Evolutionary conservation across 1,139 yeast species (phyloP), one percentile per base, ranked within the genome.

Genomic region (Diutina sp.): DNA sequence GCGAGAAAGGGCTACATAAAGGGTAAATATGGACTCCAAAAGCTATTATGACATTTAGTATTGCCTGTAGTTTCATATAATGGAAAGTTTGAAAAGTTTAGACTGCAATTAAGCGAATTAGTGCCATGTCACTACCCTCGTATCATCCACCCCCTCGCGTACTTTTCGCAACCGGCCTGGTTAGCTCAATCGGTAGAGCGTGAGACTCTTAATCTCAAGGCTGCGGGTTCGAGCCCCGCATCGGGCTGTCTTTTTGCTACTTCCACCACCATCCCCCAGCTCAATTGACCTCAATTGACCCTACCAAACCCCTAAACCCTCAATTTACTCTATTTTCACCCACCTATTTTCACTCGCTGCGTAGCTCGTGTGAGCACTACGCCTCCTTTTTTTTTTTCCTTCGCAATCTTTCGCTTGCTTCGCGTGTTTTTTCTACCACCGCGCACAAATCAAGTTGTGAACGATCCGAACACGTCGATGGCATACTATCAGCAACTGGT

Each of bases 401-500:
- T 35, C 25, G 25, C 25, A 21, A 3, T 21, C 25, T 21, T 21
- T 21, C 25, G 25, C 25, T 21, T 21, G 25, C 25, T 21, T 21
- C 25, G 25, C 25, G 25, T 21, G 25, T 35, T 35, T 35, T 35
- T 12, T 12, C 14, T 11, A 35, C 11, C 14, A 35, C 11, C 11
- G 14, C 41, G 11, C 41, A 35, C 41, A 12, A 35, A 35, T 35
- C 41, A 14, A 4, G 14, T 35, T 35, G 6, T 35, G n/a, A 5
- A 35, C 14, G 35, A 32, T 35, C 41, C 41, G 41, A 35, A 35
- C 41, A 35, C 41, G 41, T 35, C 48, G 18, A 72, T 74, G 78
- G 76, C 78, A 6, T 74, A 73, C 60, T 73, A 72, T 61, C 77
- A 72, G 57, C 75, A 69, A 58, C 72, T 68, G 60, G 66, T 65